Conservation (phyloP, 2,329 filamentous ascomycete species). For the Cladosporium sp. region DNA sequence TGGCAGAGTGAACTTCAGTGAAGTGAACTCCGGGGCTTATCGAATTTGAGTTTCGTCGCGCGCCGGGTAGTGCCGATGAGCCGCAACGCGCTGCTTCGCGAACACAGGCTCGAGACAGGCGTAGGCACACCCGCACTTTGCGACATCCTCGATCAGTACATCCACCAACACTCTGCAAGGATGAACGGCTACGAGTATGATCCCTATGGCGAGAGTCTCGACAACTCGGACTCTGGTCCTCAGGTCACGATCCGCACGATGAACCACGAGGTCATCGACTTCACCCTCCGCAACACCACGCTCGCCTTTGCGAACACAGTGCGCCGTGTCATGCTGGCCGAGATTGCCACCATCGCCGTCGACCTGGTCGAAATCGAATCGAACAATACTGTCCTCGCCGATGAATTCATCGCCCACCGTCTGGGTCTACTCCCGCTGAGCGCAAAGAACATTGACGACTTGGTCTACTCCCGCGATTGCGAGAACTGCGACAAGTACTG, state of each 20-base stretch:
- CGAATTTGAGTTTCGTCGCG: neutral
- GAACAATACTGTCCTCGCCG: constrained; percentile 93
- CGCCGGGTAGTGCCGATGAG: neutral
- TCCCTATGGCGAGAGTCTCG: constrained; percentile 32
- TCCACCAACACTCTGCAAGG: neutral
- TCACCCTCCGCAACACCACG: constrained; percentile 85
- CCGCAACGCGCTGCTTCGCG: constrained; percentile 5
- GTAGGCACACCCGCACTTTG: neutral
- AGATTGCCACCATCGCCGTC: constrained; percentile 92
- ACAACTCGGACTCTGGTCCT: constrained; percentile 48
- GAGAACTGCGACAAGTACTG: constrained; percentile 89
- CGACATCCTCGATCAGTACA: neutral
- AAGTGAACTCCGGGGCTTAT: neutral
- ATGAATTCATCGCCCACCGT: constrained; percentile 93
- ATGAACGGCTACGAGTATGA: constrained; percentile 25
- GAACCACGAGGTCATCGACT: constrained; percentile 79
- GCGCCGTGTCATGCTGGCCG: constrained; percentile 85
- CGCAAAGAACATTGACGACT: constrained; percentile 76
- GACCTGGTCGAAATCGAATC: constrained; percentile 89
- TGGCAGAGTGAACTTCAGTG: neutral
- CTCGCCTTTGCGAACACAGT: constrained; percentile 90
- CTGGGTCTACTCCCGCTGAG: constrained; percentile 87
- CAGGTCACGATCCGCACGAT: constrained; percentile 51
- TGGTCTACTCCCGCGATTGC: constrained; percentile 90
- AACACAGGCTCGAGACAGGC: neutral